Evolutionary conservation across 1,284 basidiomycete genomes (phyloP), one percentile per base, ranked within the genome.

Genomic region (Xerocomus amazonicus): DNA sequence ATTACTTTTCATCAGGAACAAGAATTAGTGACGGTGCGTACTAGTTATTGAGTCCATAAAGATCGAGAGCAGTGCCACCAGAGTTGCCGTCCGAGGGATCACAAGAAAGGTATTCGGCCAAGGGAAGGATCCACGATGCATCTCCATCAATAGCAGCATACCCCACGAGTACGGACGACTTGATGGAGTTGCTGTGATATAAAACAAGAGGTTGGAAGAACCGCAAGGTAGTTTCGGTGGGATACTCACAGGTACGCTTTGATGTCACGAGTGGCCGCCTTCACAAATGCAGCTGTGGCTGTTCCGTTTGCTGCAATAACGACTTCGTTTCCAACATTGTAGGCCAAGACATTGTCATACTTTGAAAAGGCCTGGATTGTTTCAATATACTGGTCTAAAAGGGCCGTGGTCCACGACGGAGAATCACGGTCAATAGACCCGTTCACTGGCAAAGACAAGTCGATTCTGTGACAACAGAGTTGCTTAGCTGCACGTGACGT

Each of bases 311-410:
- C 50, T 16, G 62, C 65, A 29, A 77, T 81, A 54, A 94, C 80
- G 16, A 94, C 89, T 69, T 96, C 93, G 66, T 97, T 97, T 16
- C 92, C 93, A 51, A 97, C 76, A 64, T 94, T 94, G 73, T 82
- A 83, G 43, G 83, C 90, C 46, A 93, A 71, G 31, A 93, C 78
- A 59, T 94, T 94, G 73, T 88, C 80, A 61, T 94, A 95, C 62
- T 86, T 81, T 61, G 75, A 75, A 73, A 96, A 95, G 0, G 71
- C 75, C 56, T 92, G 75, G 59, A 95, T 88, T 29, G 91, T 94
- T 29, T 66, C 66, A 52, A 87, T 78, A 70, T 95, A 96, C 52
- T 84, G 75, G 66, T 92, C 76, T 34, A 92, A 73, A n/a, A 96
- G 72, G 64, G 84, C 88, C 8, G 89, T 89, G 1, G 87, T 80